Evolutionary conservation across 2,329 filamentous ascomycete genomes (phyloP).

Genomic region (Aspergillus hortae): DNA sequence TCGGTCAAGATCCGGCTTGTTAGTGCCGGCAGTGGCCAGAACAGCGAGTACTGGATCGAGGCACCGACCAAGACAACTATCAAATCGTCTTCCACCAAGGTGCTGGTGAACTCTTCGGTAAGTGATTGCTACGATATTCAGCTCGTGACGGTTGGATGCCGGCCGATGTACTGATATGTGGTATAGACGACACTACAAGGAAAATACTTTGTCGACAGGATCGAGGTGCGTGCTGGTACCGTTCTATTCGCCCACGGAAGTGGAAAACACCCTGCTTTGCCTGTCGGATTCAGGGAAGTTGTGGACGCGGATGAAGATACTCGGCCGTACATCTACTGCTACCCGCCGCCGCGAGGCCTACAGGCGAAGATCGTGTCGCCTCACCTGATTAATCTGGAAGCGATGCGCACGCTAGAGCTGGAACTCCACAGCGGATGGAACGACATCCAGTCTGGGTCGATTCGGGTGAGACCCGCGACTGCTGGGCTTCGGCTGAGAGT

Average conservation of each 20-base stretch:
- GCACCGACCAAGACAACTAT: conserved; percentile 46
- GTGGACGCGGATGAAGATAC: conserved; percentile 42
- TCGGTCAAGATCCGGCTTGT: conserved; percentile 62
- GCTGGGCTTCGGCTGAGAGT: conserved; percentile 58
- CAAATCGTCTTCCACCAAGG: conserved; percentile 52
- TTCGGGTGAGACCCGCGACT: conserved; percentile 57
- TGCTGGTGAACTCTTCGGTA: conserved; percentile 50
- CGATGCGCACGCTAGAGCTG: conserved; percentile 72
- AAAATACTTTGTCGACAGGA: conserved; percentile 69
- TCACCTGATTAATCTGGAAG: conserved; percentile 73
- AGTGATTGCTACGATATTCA: conserved; percentile 11
- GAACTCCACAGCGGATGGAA: conserved; percentile 73
- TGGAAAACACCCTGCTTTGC: conserved; percentile 26
- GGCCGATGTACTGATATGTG: conserved; percentile 1
- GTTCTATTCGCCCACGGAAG: conserved; percentile 35
- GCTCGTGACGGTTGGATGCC: conserved; percentile 13
- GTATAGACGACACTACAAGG: conserved; percentile 52
- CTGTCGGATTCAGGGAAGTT: conserved; percentile 33
- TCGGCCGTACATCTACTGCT: conserved; percentile 65
- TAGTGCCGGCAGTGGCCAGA: conserved; percentile 44
- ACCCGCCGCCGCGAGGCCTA: conserved; percentile 66
- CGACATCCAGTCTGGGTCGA: conserved; percentile 47
- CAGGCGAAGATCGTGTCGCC: conserved; percentile 65
- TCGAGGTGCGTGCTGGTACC: conserved; percentile 54
- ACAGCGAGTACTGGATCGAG: conserved; percentile 66